Evolutionary conservation across 2,329 filamentous ascomycete genomes (phyloP), one percentile per base, ranked within the genome.

Genomic region (Fusarium duplospermum): DNA sequence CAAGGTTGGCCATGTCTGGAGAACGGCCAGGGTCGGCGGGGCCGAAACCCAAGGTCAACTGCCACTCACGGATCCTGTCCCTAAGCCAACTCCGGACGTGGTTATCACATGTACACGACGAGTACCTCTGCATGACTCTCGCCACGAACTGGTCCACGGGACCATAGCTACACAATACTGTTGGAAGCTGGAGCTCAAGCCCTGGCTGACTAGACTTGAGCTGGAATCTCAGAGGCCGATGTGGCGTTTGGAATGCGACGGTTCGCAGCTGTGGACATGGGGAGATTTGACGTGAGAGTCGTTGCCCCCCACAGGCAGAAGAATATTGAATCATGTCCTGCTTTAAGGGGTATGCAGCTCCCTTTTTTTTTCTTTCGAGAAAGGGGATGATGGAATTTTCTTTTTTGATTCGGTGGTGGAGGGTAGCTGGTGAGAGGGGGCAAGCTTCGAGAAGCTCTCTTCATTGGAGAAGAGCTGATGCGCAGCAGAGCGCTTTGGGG

Each of bases 61-160:
- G 77, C 77, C 77, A 79, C 77, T 70, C 71, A 69, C 69, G 66
- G 59, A 65, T 66, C 67, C 77, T 75, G 63, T 74, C 66, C 66
- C 77, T 77, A 78, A 74, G 56, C 77, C 77, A 78, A 78, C 75
- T 78, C 77, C 77, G 77, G 77, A 74, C 50, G 67, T 74, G 63
- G 66, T 71, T 70, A 78, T 78, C 76, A 78, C 75, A 77, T 78
- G 77, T 78, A 76, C 77, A 69, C 64, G 33, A 33, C 59, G 40
- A 58, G 71, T 72, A 69, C 65, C 61, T 69, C 56, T 76, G 67
- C 76, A 77, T 78, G 75, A 78, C 76, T 77, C 76, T 78, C 73
- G 73, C 69, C 71, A 74, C 69, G 61, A 69, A 59, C 66, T 76
- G 70, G 68, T 52, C 72, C 75, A 75, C 68, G 73, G 64, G 76